Percentiles rank a stretch among this genome's conserved stretches.
These are phyloP conservation scores for Aspergillus funiculosus DNA, from an alignment of 495 filamentous ascomycete species.

Conservation along the genomic window DNA sequence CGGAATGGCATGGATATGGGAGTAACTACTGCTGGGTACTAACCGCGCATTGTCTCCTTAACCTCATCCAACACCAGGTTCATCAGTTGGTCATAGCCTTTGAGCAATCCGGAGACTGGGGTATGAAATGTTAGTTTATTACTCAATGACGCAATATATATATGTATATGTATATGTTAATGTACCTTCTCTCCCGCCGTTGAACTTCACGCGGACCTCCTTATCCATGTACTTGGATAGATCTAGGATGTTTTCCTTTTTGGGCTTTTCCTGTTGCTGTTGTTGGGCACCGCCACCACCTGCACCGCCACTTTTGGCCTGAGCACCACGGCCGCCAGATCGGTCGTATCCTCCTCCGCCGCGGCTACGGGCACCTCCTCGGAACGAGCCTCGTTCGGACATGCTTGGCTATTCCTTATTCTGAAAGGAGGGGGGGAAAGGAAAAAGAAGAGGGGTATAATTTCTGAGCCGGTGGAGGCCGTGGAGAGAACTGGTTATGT, in stretches of 20 bases:
- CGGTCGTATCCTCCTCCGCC: conserved; percentile 35
- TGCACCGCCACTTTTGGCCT: conserved; percentile 44
- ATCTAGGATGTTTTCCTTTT: conserved; percentile 98
- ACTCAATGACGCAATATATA: no score
- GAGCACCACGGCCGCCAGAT: conserved; percentile 37
- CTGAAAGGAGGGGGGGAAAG: conserved; percentile 10
- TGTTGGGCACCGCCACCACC: conserved; percentile 40
- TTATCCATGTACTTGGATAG: conserved; percentile 95
- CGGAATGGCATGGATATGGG: background rate
- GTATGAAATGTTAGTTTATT: conserved; percentile 5
- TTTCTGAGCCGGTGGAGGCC: no score
- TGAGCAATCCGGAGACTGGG: conserved; percentile 78
- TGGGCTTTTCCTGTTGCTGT: conserved; percentile 66
- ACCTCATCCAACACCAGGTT: conserved; percentile 95
- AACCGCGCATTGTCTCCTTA: conserved; percentile 81
- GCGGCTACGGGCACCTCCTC: conserved; percentile 49
- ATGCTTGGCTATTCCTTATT: conserved; percentile 35
- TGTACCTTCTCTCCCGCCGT: conserved; percentile 87
- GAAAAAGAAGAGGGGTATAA: conserved; percentile 7
- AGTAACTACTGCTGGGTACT: conserved; percentile 5
- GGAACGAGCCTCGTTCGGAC: conserved; percentile 65
- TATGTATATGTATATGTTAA: no score
- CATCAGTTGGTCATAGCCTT: conserved; percentile 96
- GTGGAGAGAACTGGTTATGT: conserved; percentile 8
- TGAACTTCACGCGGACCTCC: conserved; percentile 90